Conservation (phyloP, 108 stramenopile species). For the Nitzschia sp. region DNA sequence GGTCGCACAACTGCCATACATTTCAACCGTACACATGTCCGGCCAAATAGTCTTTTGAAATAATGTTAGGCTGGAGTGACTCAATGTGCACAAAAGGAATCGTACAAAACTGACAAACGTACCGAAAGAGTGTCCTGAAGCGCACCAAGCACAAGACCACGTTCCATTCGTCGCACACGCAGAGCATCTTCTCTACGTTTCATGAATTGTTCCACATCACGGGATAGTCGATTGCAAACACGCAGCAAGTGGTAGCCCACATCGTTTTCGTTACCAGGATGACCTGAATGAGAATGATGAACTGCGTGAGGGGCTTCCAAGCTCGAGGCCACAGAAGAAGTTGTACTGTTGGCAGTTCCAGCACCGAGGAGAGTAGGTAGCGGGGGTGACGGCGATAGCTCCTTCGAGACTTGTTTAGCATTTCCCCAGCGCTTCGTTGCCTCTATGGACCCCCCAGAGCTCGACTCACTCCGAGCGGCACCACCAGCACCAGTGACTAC, state of each 20-base stretch:
- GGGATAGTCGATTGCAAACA: conserved; percentile 71
- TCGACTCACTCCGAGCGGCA: conserved; percentile 33
- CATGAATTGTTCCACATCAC: conserved; percentile 80
- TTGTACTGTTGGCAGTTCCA: conserved; percentile 67
- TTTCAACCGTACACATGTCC: conserved; percentile 64
- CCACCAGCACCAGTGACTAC: conserved; percentile 18
- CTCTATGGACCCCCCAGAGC: conserved; percentile 21
- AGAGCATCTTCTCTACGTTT: conserved; percentile 64
- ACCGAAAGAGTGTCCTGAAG: conserved; percentile 63
- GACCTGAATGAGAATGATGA: conserved; percentile 44
- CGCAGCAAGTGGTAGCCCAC: conserved; percentile 80
- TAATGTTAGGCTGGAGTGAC: not conserved
- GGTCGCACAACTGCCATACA: conserved; percentile 88
- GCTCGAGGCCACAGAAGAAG: conserved; percentile 83
- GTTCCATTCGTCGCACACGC: conserved; percentile 57
- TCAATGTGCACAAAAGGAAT: not conserved
- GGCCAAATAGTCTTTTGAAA: conserved; percentile 60
- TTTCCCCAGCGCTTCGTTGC: conserved; percentile 23
- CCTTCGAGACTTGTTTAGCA: conserved; percentile 11
- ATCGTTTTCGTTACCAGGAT: conserved; percentile 55
- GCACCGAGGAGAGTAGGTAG: conserved; percentile 71
- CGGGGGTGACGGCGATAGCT: conserved; percentile 49
- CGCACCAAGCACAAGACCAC: conserved; percentile 60
- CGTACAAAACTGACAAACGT: conserved; percentile 13
- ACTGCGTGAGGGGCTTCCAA: conserved; percentile 76